Base-by-base conservation (phyloP, 352 stramenopile genomes). In the Pythium dissotocum region DNA sequence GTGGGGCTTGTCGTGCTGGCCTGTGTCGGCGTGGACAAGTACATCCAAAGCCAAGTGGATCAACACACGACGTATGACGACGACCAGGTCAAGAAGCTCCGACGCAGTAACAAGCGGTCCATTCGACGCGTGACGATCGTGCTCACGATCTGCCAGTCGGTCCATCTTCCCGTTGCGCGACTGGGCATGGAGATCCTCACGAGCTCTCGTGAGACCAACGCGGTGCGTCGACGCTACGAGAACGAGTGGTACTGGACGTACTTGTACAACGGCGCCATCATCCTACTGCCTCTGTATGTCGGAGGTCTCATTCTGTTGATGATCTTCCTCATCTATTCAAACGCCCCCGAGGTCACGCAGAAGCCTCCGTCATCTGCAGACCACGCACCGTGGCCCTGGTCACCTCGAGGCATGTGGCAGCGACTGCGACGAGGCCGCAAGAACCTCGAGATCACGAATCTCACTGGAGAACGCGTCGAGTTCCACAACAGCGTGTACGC, bases 401-500 rank as follows among this genome's bases (percentile, higher is more conserved):
- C 8, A 7, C 4, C 56, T 8, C 7, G 4, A 21, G 48, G 42
- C 21, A 13, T 4, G 5, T 66, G 33, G 60, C 48, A 7, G 12
- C 60, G 35, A 2, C 6, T 53, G 18, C 6, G n/a, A 14, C 2
- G 28, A 44, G 26, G 59, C 9, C 33, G 60, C 60, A 38, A 59
- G 9, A 36, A 66, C 16, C 49, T 72, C 0, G 44, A 73, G 18
- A 81, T 78, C 5, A 68, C 80, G 52, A 72, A 88, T 38, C 56
- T 82, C 33, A 76, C 80, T 32, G 77, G 77, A 1, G 71, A 82
- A 44, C 26, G 56, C 9, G 76, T 83, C 6, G 63, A 56, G 2
- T 79, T 83, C 28, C 63, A 77, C 53, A 69, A 83, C 53, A 79
- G 82, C 56, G 72, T 85, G 28, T 88, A 87, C 68, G 63, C 75